Evolutionary conservation across 306 rosid species (phyloP), one percentile per base, ranked within the genome.

Genomic region (Ammopiptanthus mongolicus): DNA sequence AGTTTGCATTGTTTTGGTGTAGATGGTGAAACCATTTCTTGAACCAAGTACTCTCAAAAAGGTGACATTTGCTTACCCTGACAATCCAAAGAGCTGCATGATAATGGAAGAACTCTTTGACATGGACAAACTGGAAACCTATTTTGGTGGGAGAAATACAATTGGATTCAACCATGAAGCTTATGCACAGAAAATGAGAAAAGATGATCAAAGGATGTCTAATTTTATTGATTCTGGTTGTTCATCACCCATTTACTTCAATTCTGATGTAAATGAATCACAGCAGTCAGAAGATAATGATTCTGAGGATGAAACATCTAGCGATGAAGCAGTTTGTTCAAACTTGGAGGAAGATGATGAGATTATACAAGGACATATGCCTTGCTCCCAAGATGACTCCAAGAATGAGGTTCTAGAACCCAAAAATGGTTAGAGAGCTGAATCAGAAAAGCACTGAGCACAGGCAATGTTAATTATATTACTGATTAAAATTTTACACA

Each of bases 11-110:
- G 66, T 8, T 61, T 58, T 53, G 66, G 28, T 62, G 42, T 86
- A 92, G 96, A 77, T 90, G 88, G 93, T 88, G 76, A 93, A 88
- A 62, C 95, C 94, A 69, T 93, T 93, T 83, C 73, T 93, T 34
- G 98, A 93, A 68, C 79, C 81, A 1, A 87, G 83, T 76, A 93
- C 98, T 22, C 71, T 52, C 82, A 86, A 77, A 80, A 93, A 90
- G 84, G 92, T 82, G 80, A 85, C 23, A 77, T 88, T 93, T 80
- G 91, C 83, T 48, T 90, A 88, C 85, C 81, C 96, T 18, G 83
- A 82, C 71, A 85, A 88, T 82, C 84, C 82, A 6, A 86, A 60
- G 64, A 87, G 95, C 79, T 71, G 70, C 80, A 68, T 36, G 91
- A 72, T 80, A 62, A 85, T 92, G 87, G 87, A 87, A 76, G 96